These are phyloP conservation scores for Polygonum maritimum DNA, from an alignment of 148 eudicot species.

Conservation along the genomic window DNA sequence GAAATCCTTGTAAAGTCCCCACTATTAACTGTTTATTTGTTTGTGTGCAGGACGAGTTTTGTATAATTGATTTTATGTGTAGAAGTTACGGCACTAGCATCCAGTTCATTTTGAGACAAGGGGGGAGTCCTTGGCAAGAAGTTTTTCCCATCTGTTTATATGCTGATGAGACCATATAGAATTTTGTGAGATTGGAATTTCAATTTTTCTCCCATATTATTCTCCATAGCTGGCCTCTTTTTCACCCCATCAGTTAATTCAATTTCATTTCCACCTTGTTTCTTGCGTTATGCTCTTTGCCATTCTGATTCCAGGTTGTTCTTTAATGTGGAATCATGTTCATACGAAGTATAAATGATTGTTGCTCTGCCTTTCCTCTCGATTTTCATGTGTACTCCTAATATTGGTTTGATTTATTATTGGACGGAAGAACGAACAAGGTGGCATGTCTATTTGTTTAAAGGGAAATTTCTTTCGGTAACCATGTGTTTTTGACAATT, in stretches of 20 bases:
- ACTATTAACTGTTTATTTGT: neutral
- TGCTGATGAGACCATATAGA: neutral
- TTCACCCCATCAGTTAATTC: neutral
- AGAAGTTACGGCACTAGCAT: neutral
- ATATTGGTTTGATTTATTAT: no score
- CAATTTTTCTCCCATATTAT: neutral
- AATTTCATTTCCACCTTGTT: neutral
- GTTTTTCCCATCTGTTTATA: neutral
- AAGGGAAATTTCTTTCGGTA: no score
- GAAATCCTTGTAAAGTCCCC: neutral
- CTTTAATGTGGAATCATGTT: neutral
- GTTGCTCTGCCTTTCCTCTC: neutral
- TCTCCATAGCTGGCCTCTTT: neutral
- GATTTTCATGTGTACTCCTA: no score
- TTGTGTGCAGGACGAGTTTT: conserved; percentile 1
- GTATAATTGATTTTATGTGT: neutral
- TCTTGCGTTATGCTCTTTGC: neutral
- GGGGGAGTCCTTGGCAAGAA: neutral
- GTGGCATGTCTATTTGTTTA: no score
- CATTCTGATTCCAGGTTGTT: neutral
- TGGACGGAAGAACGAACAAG: no score
- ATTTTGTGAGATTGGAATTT: neutral
- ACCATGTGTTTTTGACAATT: no score
- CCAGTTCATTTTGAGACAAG: neutral
- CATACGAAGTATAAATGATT: neutral